A percentile compares a stretch with the other conserved stretches of the same genome.
These are phyloP conservation scores for Maudiozyma humilis DNA, from an alignment of 1,139 yeast genomes.

Conservation along the genomic window DNA sequence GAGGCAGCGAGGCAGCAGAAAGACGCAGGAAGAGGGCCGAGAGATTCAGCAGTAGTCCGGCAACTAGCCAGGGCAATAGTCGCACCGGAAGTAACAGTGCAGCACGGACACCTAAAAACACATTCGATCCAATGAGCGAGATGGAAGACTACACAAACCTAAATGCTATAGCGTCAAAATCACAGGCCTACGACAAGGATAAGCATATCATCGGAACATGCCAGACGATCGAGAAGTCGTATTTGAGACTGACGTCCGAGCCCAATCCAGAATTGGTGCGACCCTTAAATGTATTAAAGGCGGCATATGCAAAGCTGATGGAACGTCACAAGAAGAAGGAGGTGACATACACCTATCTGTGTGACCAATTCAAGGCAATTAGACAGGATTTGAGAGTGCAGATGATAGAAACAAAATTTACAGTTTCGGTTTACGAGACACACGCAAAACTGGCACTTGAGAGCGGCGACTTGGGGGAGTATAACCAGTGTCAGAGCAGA, in stretches of 20 bases:
- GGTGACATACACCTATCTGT: conserved; percentile 60
- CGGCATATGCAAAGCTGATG: conserved; percentile 49
- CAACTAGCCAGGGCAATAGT: not conserved
- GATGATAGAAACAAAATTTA: conserved; percentile 69
- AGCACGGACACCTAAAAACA: not conserved
- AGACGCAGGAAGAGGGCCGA: conserved; percentile 27
- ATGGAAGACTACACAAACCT: conserved; percentile 28
- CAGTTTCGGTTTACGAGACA: conserved; percentile 71
- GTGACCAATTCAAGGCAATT: conserved; percentile 84
- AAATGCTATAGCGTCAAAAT: conserved; percentile 29
- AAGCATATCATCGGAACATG: conserved; percentile 56
- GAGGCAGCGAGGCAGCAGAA: conserved; percentile 13
- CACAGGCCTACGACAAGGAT: conserved; percentile 29
- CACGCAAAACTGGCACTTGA: conserved; percentile 85
- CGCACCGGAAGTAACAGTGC: not conserved
- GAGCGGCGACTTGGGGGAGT: conserved; percentile 82
- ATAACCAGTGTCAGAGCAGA: conserved; percentile 89
- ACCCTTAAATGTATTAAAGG: conserved; percentile 54
- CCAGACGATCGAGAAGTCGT: conserved; percentile 61
- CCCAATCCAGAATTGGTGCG: conserved; percentile 83
- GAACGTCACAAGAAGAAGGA: conserved; percentile 46
- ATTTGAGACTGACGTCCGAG: conserved; percentile 78
- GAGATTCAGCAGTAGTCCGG: conserved; percentile 15
- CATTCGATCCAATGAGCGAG: conserved; percentile 13
- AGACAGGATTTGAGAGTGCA: conserved; percentile 93